Evolutionary conservation across 2,329 filamentous ascomycete species (phyloP), one percentile per base, ranked within the genome.

Genomic region (Periconia macrospinosa): DNA sequence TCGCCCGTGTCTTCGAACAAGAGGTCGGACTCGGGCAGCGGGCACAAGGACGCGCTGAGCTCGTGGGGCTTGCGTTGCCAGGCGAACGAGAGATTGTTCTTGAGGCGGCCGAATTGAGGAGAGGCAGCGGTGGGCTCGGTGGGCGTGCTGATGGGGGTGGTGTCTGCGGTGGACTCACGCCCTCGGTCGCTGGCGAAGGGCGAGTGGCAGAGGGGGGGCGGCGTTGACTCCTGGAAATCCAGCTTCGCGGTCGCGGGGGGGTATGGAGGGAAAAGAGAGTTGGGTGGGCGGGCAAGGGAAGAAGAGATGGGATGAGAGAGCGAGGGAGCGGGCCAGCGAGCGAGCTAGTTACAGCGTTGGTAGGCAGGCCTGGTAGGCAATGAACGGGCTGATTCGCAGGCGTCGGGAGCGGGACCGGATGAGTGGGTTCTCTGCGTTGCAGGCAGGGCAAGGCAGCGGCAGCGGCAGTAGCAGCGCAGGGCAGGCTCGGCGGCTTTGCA

Each of bases 201-300:
- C 65, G 81, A 83, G 73, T 79, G 75, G 67, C 77, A 78, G 69
- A 80, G 76, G 66, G 79, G 77, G 65, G 78, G 80, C 63, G 79
- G 78, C 63, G 79, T 78, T 69, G 78, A 76, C 69, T 76, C 75
- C 67, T 79, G 78, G 68, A 79, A 79, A 76, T 81, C 79, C 76
- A 81, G 80, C 78, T 81, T 83, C 71, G 75, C 76, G 72, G 67
- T 68, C 57, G 60, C 50, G 41, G 56, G 48, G 50, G 59, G 35
- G 46, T 43, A 47, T 41, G 14, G 45, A 5, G 14, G 45, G 18
- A 23, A 23, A 40, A 40, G 46, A 30, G 19, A 23, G 23, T 37
- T n/a, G 35, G 41, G 47, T 6, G 19, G 19, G 47, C 6, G 35
- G 37, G 33, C 33, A 13, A 37, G 11, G 33, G 33, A 37, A 3